These are phyloP conservation scores for Cystoderma amianthinum DNA, from an alignment of 768 basidiomycete species.

Conservation along the genomic window DNA sequence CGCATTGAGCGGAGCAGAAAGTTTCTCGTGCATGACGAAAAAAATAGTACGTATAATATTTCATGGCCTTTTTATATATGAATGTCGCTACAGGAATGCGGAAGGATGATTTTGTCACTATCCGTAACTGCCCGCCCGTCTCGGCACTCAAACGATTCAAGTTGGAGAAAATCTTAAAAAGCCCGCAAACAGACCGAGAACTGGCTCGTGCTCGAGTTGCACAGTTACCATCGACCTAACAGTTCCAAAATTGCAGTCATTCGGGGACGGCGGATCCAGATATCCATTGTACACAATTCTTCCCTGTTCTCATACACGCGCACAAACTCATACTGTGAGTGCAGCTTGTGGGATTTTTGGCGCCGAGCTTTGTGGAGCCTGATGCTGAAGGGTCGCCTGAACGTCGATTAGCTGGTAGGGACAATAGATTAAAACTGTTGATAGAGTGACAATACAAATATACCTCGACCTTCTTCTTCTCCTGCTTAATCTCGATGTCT, in stretches of 20 bases:
- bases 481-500: slow-evolving; percentile 68
- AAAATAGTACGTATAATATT: slow-evolving; percentile 45
- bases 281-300: too few relatives aligned
- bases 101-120: slow-evolving; percentile 63
- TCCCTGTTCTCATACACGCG: background rate
- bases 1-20: slow-evolving; percentile 72
- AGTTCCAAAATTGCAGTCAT: background rate
- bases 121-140: slow-evolving; percentile 77
- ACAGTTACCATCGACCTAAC: background rate
- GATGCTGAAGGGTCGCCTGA: slow-evolving; percentile 49
- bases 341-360: slow-evolving; percentile 6
- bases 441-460: slow-evolving; percentile 10
- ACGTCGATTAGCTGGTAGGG: slow-evolving; percentile 54
- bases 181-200: slow-evolving; percentile 60
- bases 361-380: slow-evolving; percentile 21
- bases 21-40: slow-evolving; percentile 69
- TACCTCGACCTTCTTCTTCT: slow-evolving; percentile 82
- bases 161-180: slow-evolving; percentile 58
- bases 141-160: slow-evolving; percentile 76
- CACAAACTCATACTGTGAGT: background rate
- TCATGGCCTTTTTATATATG: background rate
- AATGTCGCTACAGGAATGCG: slow-evolving; percentile 46
- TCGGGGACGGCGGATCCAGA: slow-evolving; percentile 2
- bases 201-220: slow-evolving; percentile 19
- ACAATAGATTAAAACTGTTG: slow-evolving; percentile 5